Base-by-base conservation (phyloP, 2,329 filamentous ascomycete species). In the Lachnellula suecica region DNA sequence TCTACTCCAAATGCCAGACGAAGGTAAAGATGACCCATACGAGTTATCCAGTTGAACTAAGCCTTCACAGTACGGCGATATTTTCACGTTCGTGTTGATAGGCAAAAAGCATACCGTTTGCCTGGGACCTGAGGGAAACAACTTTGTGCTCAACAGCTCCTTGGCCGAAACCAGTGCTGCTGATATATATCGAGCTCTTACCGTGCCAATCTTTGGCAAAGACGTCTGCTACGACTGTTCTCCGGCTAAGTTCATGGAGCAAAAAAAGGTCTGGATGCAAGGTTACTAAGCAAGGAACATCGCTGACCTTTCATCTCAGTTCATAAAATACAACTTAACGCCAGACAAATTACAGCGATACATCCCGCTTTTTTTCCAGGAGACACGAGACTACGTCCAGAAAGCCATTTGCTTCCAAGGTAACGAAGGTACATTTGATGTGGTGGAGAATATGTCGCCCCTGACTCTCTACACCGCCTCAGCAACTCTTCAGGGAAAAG, bases 221-320 rank as follows among this genome's bases (percentile, higher is more conserved):
- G 87, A 92, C 73, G 91, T 96, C 23, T 89, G 95, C 49, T 96
- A 95, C 68, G 91, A 95, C 70, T 94, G 90, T 73, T 89, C 90
- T 38, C 95, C 95, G 69, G 79, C 89, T 53, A 95, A 95, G 74
- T 81, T 96, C 67, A 95, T 96, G 91, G 91, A 96, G 75, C 91
- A 96, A 78, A 96, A 96, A 78, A 94, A 93, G 83, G 89, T 91
- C n/a, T n/a, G n/a, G n/a, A n/a, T n/a, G n/a, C n/a, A n/a, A n/a
- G n/a, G n/a, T n/a, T n/a, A n/a, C n/a, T n/a, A n/a, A n/a, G n/a
- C n/a, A n/a, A n/a, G n/a, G n/a, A n/a, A n/a, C n/a, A n/a, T n/a
- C n/a, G n/a, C n/a, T 70, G 57, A 72, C 34, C 2, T 8, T 24
- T 20, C 5, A 45, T 20, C 55, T 47, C 54, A 82, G 86, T 91